A percentile compares a stretch with the other conserved stretches of the same genome.
These are phyloP conservation scores for Calonectria leucothoes DNA, from an alignment of 2,329 filamentous ascomycete species.

Conservation along the genomic window DNA sequence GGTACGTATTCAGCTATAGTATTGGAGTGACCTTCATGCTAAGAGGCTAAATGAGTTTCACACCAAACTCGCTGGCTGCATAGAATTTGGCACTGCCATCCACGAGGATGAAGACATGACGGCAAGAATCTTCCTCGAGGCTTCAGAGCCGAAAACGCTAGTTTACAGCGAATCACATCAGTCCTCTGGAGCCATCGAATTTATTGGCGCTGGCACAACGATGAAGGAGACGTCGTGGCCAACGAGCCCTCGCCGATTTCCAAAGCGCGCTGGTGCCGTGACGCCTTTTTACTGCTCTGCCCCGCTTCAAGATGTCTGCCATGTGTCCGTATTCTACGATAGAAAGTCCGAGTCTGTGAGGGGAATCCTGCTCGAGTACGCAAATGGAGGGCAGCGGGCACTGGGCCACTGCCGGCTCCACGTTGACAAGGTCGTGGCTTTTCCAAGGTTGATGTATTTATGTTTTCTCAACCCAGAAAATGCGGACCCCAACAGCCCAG, in stretches of 20 bases:
- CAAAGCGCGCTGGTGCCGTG: not conserved
- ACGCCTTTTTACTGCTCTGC: not conserved
- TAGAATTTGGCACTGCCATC: not conserved
- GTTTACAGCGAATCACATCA: not conserved
- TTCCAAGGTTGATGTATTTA: not conserved
- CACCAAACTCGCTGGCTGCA: not conserved
- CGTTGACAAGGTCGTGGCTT: not conserved
- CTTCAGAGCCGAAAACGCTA: not conserved
- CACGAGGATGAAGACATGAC: not conserved
- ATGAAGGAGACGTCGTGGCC: not conserved
- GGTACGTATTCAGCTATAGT: not conserved
- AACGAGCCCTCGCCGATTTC: not conserved
- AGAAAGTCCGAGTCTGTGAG: not conserved
- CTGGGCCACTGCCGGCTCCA: not conserved
- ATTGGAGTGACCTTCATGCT: too few relatives aligned
- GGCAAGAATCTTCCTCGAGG: not conserved
- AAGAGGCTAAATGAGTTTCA: not conserved
- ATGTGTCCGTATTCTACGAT: not conserved
- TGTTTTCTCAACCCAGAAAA: not conserved
- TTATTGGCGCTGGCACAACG: not conserved
- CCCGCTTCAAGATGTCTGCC: not conserved
- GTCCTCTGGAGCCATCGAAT: not conserved
- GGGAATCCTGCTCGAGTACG: not conserved
- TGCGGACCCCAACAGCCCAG: not conserved
- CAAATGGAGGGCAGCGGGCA: not conserved